Evolutionary conservation across 1,284 basidiomycete genomes (phyloP).

Genomic region (Sporisorium graminicola): DNA sequence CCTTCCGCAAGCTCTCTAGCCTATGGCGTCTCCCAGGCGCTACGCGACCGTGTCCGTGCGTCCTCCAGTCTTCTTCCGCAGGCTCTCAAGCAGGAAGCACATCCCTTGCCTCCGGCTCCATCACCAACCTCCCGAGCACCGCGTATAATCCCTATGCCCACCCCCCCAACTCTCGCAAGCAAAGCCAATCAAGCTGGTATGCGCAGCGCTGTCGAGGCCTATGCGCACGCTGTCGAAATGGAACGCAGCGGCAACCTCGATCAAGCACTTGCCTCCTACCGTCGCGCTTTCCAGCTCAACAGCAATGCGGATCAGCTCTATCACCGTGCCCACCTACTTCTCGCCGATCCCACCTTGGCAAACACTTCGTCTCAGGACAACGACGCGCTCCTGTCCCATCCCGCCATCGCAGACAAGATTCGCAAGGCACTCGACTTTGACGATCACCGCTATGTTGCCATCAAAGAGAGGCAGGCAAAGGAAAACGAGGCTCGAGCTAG

Average conservation of each 20-base stretch:
- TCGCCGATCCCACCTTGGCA: constrained; percentile 40
- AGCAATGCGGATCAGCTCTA: constrained; percentile 56
- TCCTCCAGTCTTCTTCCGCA: constrained; percentile 12
- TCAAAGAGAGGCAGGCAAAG: constrained; percentile 40
- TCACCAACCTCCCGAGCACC: constrained; percentile 9
- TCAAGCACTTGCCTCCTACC: constrained; percentile 53
- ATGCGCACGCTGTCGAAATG: constrained; percentile 56
- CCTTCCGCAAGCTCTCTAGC: constrained; percentile 17
- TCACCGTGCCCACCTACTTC: constrained; percentile 52
- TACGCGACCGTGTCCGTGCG: constrained; percentile 24
- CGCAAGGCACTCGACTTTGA: constrained; percentile 55
- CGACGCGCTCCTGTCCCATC: constrained; percentile 42
- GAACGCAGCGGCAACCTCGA: constrained; percentile 57
- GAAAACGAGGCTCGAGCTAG: constrained; percentile 34
- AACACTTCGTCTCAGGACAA: constrained; percentile 31
- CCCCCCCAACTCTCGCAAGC: constrained; percentile 33
- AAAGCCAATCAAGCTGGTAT: constrained; percentile 36
- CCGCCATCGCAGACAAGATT: constrained; percentile 55
- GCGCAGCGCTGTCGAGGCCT: constrained; percentile 52
- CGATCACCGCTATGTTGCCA: constrained; percentile 50
- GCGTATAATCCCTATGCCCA: constrained; percentile 29
- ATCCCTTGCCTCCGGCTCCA: constrained; percentile 6
- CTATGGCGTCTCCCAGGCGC: constrained; percentile 26
- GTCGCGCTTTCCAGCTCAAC: constrained; percentile 60
- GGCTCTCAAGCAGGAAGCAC: background rate